These are phyloP conservation scores for Coemansia sp. DNA, from an alignment of 192 early-diverging fungal genomes.

Conservation along the genomic window DNA sequence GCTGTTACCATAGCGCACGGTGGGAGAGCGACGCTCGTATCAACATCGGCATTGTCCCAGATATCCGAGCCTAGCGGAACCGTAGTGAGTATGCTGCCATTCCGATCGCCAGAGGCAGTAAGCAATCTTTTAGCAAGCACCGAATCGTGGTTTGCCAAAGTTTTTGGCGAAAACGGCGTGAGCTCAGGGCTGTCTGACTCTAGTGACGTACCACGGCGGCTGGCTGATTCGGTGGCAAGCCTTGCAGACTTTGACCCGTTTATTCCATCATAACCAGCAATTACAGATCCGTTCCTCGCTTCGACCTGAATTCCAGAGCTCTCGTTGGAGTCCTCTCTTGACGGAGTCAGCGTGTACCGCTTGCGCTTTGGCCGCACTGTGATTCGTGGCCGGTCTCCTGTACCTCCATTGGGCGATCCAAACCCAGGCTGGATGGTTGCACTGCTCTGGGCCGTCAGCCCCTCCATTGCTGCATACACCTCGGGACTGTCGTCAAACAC, in stretches of 20 bases:
- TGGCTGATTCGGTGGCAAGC: no score
- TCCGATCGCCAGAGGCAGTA: not conserved
- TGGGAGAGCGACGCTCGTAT: not conserved
- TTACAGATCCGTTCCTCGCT: not conserved
- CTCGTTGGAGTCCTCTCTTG: not conserved
- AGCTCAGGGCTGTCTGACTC: slow-evolving; percentile 18
- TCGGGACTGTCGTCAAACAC: slow-evolving; percentile 50
- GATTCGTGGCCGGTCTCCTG: not conserved
- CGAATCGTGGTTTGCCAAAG: not conserved
- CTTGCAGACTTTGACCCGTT: not conserved
- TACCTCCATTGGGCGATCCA: not conserved
- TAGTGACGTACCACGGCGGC: not conserved
- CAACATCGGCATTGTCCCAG: not conserved
- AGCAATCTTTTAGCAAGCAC: not conserved
- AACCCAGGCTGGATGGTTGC: not conserved
- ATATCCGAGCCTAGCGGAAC: not conserved
- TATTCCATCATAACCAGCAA: not conserved
- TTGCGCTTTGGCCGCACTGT: slow-evolving; percentile 26
- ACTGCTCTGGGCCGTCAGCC: slow-evolving; percentile 2
- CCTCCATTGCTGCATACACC: slow-evolving; percentile 46
- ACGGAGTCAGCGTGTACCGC: slow-evolving; percentile 35
- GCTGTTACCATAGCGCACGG: not conserved
- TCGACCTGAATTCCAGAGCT: not conserved
- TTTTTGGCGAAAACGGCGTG: slow-evolving; percentile 8
- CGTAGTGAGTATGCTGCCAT: not conserved